These are phyloP conservation scores for Pinguiococcus pyrenoidosus DNA, from an alignment of 108 stramenopile species.

Conservation along the genomic window DNA sequence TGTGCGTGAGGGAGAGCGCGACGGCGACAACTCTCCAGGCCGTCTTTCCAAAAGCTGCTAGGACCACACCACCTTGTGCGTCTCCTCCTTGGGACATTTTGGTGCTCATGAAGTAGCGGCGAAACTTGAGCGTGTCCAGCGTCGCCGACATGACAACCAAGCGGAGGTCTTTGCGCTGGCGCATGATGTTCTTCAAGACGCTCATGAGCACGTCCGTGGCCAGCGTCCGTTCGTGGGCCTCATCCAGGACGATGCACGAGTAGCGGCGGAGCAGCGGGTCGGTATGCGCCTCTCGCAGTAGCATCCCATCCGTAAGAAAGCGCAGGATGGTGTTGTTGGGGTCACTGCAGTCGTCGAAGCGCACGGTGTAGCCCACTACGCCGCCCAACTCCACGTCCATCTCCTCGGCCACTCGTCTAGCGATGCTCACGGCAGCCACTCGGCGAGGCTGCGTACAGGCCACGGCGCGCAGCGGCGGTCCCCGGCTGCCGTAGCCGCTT, in stretches of 20 bases:
- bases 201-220: constrained; percentile 36
- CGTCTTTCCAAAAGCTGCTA: too few relatives aligned
- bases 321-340: too few relatives aligned
- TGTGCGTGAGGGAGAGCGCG: too few relatives aligned
- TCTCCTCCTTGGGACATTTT: too few relatives aligned
- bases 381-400: constrained; percentile 27
- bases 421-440: constrained; percentile 89
- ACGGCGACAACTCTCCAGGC: too few relatives aligned
- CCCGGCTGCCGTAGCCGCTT: background rate
- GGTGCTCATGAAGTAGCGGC: constrained; percentile 55
- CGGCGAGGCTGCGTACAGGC: constrained; percentile 82
- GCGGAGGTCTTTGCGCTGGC: background rate
- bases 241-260: constrained; percentile 30
- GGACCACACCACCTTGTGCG: too few relatives aligned
- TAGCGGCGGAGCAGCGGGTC: constrained; percentile 26
- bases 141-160: constrained; percentile 79
- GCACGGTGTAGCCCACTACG: constrained; percentile 26
- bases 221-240: constrained; percentile 37
- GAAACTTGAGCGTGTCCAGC: constrained; percentile 63
- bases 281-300: constrained; percentile 68
- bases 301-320: constrained; percentile 78
- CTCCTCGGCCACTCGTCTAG: constrained; percentile 75
- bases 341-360: constrained; percentile 15
- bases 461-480: background rate
- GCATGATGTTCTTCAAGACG: constrained; percentile 16